These are phyloP conservation scores for Malus domestica DNA, from an alignment of 306 rosid species.

Conservation along the genomic window DNA sequence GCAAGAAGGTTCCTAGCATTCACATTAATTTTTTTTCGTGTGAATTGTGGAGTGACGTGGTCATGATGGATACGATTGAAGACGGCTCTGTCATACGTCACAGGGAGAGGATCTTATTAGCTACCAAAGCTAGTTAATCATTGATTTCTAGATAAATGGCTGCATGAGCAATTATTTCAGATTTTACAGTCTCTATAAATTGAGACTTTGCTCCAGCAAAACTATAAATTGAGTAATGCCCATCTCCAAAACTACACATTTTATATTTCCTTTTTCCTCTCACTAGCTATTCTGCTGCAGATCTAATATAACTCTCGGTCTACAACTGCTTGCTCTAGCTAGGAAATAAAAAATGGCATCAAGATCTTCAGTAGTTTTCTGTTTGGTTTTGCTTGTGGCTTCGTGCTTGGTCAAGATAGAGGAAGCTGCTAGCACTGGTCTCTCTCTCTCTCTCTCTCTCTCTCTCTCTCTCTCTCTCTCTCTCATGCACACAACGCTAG, in stretches of 20 bases:
- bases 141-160: conserved; percentile 55
- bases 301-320: too few species aligned
- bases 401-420: conserved; percentile 28
- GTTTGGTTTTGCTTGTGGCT: conserved; percentile 20
- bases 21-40: too few species aligned
- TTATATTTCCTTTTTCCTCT: not conserved
- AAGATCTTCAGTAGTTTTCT: conserved; percentile 14
- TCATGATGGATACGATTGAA: too few species aligned
- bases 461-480: conserved; percentile 4
- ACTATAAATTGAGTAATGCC: conserved; percentile 31
- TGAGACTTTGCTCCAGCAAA: not conserved
- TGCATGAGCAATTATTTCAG: conserved; percentile 45
- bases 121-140: conserved; percentile 5
- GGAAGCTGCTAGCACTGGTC: conserved; percentile 32
- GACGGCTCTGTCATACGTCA: not conserved
- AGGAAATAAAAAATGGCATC: conserved; percentile 35
- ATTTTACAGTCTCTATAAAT: conserved; percentile 33
- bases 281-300: too few species aligned
- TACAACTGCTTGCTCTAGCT: not conserved
- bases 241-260: not conserved
- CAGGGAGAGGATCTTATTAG: not conserved
- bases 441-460: conserved; percentile 7
- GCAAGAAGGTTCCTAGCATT: too few species aligned
- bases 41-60: too few species aligned
- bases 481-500: too few species aligned